Evolutionary conservation across 2,329 filamentous ascomycete genomes (phyloP), one percentile per base, ranked within the genome.

Genomic region (Calonectria henricotiae): DNA sequence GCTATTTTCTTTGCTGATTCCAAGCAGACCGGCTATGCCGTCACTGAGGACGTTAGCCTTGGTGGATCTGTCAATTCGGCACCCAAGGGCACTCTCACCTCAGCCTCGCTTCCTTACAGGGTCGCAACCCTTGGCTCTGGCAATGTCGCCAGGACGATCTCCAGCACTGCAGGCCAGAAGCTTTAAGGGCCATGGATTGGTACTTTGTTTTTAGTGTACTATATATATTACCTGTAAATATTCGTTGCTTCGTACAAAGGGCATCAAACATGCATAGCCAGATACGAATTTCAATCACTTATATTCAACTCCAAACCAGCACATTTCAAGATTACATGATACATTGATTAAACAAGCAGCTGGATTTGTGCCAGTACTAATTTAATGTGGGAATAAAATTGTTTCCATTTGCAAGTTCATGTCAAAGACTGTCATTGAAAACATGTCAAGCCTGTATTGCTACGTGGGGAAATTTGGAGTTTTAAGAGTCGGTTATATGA

Each of bases 31-130:
- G 85, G 85, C n/a, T 86, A 81, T 64, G 85, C 82, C 13, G 80
- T 83, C 4, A 78, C 80, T 60, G 79, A 81, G 27, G 85, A 86
- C 62, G 83, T 85, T 54, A 73, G 78, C 65, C 79, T 86, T 5
- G 85, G 89, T 49, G 83, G 74, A 9, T 74, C 76, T 0, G 58
- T 68, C 0, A 78, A 78, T 71, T 72, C 76, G 25, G 89, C 88
- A 0, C 84, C 85, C 2, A 77, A 80, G 61, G 87, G 88, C 13
- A 88, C 84, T 6, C 80, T 90, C n/a, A 86, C 80, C 58, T 82
- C 81, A n/a, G 82, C 88, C 20, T 85, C 85, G 0, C 89, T 91
- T 77, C 77, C 79, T 25, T 90, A 91, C 80, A 83, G 79, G 27
- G 80, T 86, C 71, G 70, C 70, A 7, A 66, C 74, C 4, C 77